Evolutionary conservation across 2,329 filamentous ascomycete species (phyloP).

Genomic region (Phyllosticta citriasiana): DNA sequence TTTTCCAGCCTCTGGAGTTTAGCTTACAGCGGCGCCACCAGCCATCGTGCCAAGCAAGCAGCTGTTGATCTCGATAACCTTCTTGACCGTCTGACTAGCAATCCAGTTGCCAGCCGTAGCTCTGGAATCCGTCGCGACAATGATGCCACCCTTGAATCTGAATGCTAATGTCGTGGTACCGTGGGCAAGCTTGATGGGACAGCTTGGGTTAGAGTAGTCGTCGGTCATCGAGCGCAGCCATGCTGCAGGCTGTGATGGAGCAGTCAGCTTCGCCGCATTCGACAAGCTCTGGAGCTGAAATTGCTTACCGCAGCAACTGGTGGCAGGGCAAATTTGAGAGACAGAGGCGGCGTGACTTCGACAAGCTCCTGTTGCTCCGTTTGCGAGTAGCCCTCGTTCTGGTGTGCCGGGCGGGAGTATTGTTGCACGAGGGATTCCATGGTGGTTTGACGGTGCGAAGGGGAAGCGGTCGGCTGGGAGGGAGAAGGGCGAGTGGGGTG

Average conservation of each 20-base stretch:
- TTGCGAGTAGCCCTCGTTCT: slow-evolving; percentile 62
- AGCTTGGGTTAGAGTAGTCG: slow-evolving; percentile 91
- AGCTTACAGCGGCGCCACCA: slow-evolving; percentile 76
- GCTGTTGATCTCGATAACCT: slow-evolving; percentile 98
- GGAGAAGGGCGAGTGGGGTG: background rate
- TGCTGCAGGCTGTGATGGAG: slow-evolving; percentile 59
- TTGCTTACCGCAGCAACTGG: slow-evolving; percentile 72
- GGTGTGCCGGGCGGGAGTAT: slow-evolving; percentile 72
- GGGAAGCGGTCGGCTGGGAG: background rate
- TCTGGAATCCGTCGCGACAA: slow-evolving; percentile 94
- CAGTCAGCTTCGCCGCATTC: slow-evolving; percentile 3
- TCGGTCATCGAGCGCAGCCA: slow-evolving; percentile 97
- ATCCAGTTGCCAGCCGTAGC: slow-evolving; percentile 99
- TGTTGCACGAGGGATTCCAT: slow-evolving; percentile 93
- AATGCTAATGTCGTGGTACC: slow-evolving; percentile 97
- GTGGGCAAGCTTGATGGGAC: slow-evolving; percentile 98
- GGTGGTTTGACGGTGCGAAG: background rate
- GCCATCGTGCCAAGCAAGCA: slow-evolving; percentile 95
- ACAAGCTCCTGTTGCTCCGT: slow-evolving; percentile 64
- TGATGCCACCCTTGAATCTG: slow-evolving; percentile 96
- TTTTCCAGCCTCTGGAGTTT: background rate
- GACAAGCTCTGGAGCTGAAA: background rate
- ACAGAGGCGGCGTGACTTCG: slow-evolving; percentile 64
- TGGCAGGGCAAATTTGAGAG: slow-evolving; percentile 89
- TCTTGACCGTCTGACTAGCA: slow-evolving; percentile 98